Conservation (phyloP, 495 filamentous ascomycete species). For the Lichina pygmaea region DNA sequence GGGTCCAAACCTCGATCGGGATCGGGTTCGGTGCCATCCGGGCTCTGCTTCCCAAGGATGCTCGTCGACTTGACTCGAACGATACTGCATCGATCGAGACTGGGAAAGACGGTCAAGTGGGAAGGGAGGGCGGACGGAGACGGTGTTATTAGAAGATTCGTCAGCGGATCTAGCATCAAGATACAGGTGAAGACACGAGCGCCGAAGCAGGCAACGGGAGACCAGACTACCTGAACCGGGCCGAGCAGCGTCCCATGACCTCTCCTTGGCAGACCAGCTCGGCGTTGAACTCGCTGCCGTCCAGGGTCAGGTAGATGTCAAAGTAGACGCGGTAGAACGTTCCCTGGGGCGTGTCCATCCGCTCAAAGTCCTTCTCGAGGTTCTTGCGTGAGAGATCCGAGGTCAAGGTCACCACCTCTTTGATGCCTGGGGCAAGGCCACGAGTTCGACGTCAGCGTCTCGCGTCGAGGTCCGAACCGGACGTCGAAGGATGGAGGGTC, state of each 20-base stretch:
- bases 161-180: too few relatives aligned
- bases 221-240: constrained; percentile 34
- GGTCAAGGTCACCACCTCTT: constrained; percentile 94
- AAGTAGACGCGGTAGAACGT: constrained; percentile 82
- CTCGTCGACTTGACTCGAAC: too few relatives aligned
- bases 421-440: constrained; percentile 44
- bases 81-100: too few relatives aligned
- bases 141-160: too few relatives aligned
- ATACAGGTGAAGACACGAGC: too few relatives aligned
- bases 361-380: constrained; percentile 94
- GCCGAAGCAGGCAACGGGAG: background rate
- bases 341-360: constrained; percentile 97
- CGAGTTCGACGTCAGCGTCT: background rate
- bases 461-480: background rate
- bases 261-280: constrained; percentile 97
- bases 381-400: constrained; percentile 95
- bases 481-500: background rate
- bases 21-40: too few relatives aligned
- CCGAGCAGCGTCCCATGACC: constrained; percentile 90
- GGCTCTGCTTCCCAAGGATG: too few relatives aligned
- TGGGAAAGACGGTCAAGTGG: too few relatives aligned
- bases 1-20: too few relatives aligned
- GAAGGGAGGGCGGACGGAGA: too few relatives aligned
- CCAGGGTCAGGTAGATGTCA: constrained; percentile 76
- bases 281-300: constrained; percentile 92